Base-by-base conservation (phyloP, 208 protist species). In the Porcisia deanei region DNA sequence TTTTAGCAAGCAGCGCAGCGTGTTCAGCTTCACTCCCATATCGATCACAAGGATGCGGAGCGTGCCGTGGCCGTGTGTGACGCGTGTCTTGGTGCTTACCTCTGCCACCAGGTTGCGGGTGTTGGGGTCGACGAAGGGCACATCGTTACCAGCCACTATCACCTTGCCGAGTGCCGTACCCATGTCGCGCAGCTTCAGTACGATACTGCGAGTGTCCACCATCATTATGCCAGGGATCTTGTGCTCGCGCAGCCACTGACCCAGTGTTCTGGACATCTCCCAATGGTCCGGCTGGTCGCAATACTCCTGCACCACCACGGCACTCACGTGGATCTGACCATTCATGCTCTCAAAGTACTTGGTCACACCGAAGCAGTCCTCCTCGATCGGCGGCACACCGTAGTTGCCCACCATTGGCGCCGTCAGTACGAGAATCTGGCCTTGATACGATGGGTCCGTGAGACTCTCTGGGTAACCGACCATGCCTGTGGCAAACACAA, bases 361-460 rank as follows among this genome's bases (percentile, higher is more conserved):
- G 25, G 95, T 95, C 65, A 99, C 73, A 58, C 98, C 98, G 72
- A 93, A 96, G 69, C 91, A 90, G 79, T 99, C 97, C 63, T 90
- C 87, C 64, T 97, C 90, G 52, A 94, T 75, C 6, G 85, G 20
- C 30, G 98, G 98, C 45, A 98, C 90, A 74, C 98, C 98, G 80
- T 99, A 99, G 91, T 99, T 99, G 70, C 98, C 98, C 55, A 99
- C 94, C 79, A 99, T 91, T 22, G 98, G 98, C 60, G 97, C 98
- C 18, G 99, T 99, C 16, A 99, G 86, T 12, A 99, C 98, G 25
- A 99, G 89, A 71, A 99, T 99, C 83, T 99, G 99, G 37, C 95
- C 98, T 9, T 94, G 83, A 89, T 99, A 99, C 9, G 98, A 99
- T 3, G 98, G 99, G 88, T 99, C 99, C 3, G 98, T 99, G 12